phyloP scores from a whole-genome alignment of 352 stramenopile species.

The Phytophthora pini region DNA sequence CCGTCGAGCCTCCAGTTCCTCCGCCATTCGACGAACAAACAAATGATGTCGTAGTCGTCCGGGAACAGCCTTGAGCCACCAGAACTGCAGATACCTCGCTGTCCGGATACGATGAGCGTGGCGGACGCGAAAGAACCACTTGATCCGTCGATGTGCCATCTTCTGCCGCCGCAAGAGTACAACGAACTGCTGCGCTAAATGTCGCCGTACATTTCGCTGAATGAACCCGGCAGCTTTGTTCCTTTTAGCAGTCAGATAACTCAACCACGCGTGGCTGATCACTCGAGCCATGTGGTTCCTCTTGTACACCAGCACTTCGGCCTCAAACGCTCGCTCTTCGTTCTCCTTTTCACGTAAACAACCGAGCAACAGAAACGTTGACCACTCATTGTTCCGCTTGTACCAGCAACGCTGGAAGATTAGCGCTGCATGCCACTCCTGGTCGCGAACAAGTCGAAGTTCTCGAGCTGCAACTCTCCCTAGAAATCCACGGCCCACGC shows the following conservation, averaged over 20 bases:
- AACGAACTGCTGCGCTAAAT: slow-evolving; percentile 37
- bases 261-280: slow-evolving; percentile 52
- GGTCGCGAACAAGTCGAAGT: slow-evolving; percentile 35
- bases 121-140: slow-evolving; percentile 77
- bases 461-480: slow-evolving; percentile 38
- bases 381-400: slow-evolving; percentile 83
- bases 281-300: slow-evolving; percentile 46
- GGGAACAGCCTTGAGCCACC: slow-evolving; percentile 65
- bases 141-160: slow-evolving; percentile 75
- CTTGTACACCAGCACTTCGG: slow-evolving; percentile 50
- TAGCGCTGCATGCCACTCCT: slow-evolving; percentile 68
- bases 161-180: slow-evolving; percentile 39
- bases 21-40: slow-evolving; percentile 22
- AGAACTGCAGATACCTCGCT: slow-evolving; percentile 71
- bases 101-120: slow-evolving; percentile 46
- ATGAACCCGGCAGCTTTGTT: slow-evolving; percentile 45
- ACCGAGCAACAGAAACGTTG: slow-evolving; percentile 81
- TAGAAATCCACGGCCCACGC: slow-evolving; percentile 63
- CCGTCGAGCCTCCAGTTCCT: slow-evolving; percentile 16
- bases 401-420: slow-evolving; percentile 85
- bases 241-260: slow-evolving; percentile 34
- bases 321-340: slow-evolving; percentile 63
- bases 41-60: slow-evolving; percentile 59
- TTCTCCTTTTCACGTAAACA: slow-evolving; percentile 75
- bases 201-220: slow-evolving; percentile 50